Base-by-base conservation (phyloP, 306 rosid genomes). In the Rosa multiflora region DNA sequence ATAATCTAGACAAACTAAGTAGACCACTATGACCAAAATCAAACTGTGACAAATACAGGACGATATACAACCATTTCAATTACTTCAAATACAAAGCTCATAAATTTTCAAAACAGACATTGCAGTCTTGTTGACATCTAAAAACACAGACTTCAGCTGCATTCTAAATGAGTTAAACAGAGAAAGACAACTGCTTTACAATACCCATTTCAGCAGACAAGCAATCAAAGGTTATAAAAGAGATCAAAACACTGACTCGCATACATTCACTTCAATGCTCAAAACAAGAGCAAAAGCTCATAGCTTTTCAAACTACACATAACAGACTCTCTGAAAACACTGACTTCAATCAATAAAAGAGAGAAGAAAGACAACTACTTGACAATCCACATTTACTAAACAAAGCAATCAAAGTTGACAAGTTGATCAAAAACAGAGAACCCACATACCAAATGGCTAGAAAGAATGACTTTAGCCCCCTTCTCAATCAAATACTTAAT, bases 401-500 rank as follows among this genome's bases (percentile, higher is more conserved):
- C 10, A 26, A 29, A 63, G 6, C 21, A 67, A 35, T 4, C 23
- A 37, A 66, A 66, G 47, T 18, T 7, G 3, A 72, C 72, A 67
- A 49, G 17, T 1, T 40, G 43, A n/a, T 40, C 68, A 35, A 43
- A 43, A 70, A 49, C 43, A 85, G 4, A 23, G 51, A 74, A 51
- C 7, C 69, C 35, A 70, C 79, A 75, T 73, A 96, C 99, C 98
- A 96, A 86, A 82, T 96, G 99, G 76, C 92, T 96, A 8, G 99
- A 90, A 14, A 96, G 93, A n/a, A 96, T 77, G 73, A 96, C 99
- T 86, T 93, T 96, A 39, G 99, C 99, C 12, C 99, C 98, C 11
- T 93, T 91, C 78, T 85, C 80, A 51, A 86, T 89, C 81, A 96
- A 89, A 67, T 93, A 76, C 85, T 96, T 88, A 78, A 96, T 96